A percentile compares a stretch with the other conserved stretches of the same genome.
Evolutionary conservation across 768 basidiomycete species (phyloP).

Genomic region (Tricholoma saponaceum): DNA sequence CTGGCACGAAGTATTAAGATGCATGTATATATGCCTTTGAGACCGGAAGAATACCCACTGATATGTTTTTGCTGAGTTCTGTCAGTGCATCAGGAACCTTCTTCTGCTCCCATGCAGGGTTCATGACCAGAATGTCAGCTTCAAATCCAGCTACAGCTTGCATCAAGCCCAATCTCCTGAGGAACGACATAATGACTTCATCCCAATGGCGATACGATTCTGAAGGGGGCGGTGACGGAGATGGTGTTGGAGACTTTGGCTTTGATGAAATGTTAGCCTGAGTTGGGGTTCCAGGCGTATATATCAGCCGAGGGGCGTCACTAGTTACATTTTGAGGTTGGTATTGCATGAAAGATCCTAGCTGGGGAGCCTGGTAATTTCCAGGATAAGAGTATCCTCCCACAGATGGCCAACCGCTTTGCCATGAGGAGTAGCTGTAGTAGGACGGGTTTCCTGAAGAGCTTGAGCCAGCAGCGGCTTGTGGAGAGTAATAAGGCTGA

Average conservation of each 20-base stretch:
- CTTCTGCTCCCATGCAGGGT: constrained; percentile 56
- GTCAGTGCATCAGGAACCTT: constrained; percentile 53
- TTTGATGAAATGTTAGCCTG: constrained; percentile 3
- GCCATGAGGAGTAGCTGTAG: constrained; percentile 12
- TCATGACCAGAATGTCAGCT: constrained; percentile 70
- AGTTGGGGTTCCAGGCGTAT: background rate
- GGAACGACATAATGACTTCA: constrained; percentile 46
- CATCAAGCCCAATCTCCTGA: constrained; percentile 48
- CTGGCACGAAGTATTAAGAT: constrained; percentile 12
- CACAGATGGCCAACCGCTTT: constrained; percentile 4
- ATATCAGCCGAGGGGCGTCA: background rate
- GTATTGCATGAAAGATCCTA: constrained; percentile 3
- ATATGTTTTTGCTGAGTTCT: constrained; percentile 45
- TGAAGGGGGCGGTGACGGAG: constrained; percentile 35
- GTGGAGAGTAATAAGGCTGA: constrained; percentile 1
- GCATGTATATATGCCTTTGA: background rate
- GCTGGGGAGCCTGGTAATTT: constrained; percentile 2
- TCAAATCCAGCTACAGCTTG: constrained; percentile 64
- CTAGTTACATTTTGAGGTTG: background rate
- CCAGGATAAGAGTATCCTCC: constrained; percentile 3
- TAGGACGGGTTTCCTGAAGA: constrained; percentile 1
- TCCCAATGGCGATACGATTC: constrained; percentile 60
- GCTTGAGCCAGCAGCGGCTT: background rate
- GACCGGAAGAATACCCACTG: constrained; percentile 32
- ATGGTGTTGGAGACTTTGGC: constrained; percentile 18